Evolutionary conservation across 106 monocot species (phyloP).

Genomic region (Xerophyta viscosa): DNA sequence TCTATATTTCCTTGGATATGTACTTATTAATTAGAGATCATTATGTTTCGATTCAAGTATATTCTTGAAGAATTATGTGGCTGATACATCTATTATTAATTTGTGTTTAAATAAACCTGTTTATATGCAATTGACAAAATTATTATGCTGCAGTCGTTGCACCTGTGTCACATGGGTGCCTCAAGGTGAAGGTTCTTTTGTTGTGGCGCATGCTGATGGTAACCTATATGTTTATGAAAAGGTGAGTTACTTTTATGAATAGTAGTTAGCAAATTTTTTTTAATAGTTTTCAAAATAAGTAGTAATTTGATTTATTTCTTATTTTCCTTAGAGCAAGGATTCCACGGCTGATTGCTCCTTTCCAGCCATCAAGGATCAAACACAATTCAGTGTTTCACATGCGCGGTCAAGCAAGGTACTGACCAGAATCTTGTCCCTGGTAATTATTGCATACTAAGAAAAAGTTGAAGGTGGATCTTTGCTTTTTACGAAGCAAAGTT

Average conservation of each 20-base stretch:
- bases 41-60: too few species aligned
- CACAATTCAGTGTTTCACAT: constrained; percentile 55
- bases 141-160: constrained; percentile 55
- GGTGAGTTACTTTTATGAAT: constrained; percentile 36
- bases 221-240: constrained; percentile 95
- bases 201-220: constrained; percentile 91
- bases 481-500: too few species aligned
- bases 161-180: constrained; percentile 77
- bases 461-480: not conserved
- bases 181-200: constrained; percentile 66
- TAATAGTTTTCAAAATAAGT: too few species aligned
- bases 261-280: too few species aligned
- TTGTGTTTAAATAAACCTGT: too few species aligned
- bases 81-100: too few species aligned
- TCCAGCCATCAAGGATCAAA: constrained; percentile 53
- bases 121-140: not conserved
- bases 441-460: too few species aligned
- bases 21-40: too few species aligned
- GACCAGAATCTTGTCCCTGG: too few species aligned
- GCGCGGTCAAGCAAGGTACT: constrained; percentile 63
- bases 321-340: constrained; percentile 41
- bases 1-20: too few species aligned
- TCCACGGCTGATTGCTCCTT: constrained; percentile 55
- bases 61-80: too few species aligned
- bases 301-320: not conserved